Percentiles rank a stretch among this genome's conserved stretches.
These are phyloP conservation scores for Rhododendron ferrugineum DNA, from an alignment of 148 eudicot species.

Conservation along the genomic window DNA sequence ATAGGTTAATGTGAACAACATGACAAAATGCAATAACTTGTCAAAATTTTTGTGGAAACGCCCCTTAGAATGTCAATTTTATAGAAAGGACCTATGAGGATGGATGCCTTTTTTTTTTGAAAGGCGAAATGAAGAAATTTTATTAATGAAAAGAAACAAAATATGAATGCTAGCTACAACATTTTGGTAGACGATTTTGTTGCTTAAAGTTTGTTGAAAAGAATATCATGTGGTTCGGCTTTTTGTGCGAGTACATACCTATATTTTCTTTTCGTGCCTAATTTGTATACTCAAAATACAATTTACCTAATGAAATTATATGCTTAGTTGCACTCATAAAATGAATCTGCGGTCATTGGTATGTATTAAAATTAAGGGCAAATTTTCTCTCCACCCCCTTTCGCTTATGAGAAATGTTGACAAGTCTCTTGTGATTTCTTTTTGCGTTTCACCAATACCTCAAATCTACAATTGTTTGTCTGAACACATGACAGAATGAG, in stretches of 20 bases:
- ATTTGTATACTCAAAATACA: neutral
- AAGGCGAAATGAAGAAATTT: no score
- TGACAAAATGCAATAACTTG: no score
- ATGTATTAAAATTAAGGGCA: neutral
- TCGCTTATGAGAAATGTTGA: no score
- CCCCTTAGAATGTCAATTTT: neutral
- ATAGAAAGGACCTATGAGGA: neutral
- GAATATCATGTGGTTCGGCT: neutral
- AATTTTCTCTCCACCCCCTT: no score
- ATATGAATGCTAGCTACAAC: neutral
- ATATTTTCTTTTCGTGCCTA: neutral
- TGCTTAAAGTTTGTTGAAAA: neutral
- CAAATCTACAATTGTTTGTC: no score
- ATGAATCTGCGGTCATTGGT: no score
- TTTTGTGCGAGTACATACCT: neutral
- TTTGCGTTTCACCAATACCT: no score
- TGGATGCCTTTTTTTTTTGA: neutral
- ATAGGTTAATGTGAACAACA: no score
- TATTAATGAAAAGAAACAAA: no score
- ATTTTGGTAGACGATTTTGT: neutral
- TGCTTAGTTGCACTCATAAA: neutral
- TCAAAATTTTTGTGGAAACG: no score
- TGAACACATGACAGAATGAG: no score
- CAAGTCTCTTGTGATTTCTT: no score
- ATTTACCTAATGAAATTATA: neutral